Evolutionary conservation across 352 stramenopile genomes (phyloP).

Genomic region (Phytophthora pistaciae): DNA sequence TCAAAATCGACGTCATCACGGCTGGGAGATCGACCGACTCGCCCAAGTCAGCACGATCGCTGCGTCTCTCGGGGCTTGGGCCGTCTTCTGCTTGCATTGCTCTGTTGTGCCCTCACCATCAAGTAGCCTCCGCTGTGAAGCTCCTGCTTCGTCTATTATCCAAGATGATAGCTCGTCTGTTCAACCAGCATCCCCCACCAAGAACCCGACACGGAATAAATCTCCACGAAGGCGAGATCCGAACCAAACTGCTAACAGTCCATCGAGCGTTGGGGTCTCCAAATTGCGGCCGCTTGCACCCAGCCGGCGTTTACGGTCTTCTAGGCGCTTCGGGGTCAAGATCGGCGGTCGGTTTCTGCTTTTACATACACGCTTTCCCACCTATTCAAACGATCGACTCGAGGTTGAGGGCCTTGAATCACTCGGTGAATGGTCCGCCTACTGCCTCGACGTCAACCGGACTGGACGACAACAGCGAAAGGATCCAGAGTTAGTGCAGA

Average conservation of each 20-base stretch:
- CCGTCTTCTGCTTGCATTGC: slow-evolving; percentile 48
- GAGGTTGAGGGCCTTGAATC: background rate
- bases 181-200: background rate
- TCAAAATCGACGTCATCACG: background rate
- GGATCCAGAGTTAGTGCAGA: background rate
- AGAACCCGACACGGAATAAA: background rate
- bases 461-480: slow-evolving; percentile 10
- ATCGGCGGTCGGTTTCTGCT: slow-evolving; percentile 45
- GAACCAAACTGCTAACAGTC: background rate
- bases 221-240: background rate
- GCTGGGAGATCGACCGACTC: slow-evolving; percentile 26
- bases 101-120: slow-evolving; percentile 8
- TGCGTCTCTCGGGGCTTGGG: slow-evolving; percentile 57
- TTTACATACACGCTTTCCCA: slow-evolving; percentile 34
- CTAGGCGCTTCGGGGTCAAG: slow-evolving; percentile 38
- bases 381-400: background rate
- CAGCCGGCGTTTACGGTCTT: background rate
- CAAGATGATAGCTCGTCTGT: background rate
- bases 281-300: slow-evolving; percentile 2
- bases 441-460: slow-evolving; percentile 29
- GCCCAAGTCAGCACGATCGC: slow-evolving; percentile 57
- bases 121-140: background rate
- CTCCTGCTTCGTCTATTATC: background rate
- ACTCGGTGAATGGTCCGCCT: slow-evolving; percentile 26
- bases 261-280: background rate